Evolutionary conservation across 257 asterid genomes (phyloP), one percentile per base, ranked within the genome.

Genomic region (Ligustrum vulgare): DNA sequence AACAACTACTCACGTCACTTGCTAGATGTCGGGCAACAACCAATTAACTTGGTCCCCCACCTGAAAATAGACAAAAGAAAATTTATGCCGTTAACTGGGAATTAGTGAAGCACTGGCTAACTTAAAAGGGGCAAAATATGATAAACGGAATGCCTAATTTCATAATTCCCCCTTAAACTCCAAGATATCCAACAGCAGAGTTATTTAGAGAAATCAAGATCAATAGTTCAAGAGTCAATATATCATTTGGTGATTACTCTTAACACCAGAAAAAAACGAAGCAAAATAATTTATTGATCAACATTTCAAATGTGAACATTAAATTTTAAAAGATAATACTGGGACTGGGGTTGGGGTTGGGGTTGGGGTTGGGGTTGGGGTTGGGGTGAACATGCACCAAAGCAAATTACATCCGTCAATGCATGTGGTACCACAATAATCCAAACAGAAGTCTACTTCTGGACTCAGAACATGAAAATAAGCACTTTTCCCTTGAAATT

Each of bases 21-120:
- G 39, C 15, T 6, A 58, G 66, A 18, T n/a, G 65, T 16, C 3
- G 54, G 25, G 12, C 37, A 67, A 70, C 18, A 71, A 15, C 23
- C 74, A 70, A 69, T 65, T 41, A 31, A 64, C 36, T 70, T 4
- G 2, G 43, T 9, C 73, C 76, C 76, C 77, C 75, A 69, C 72
- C 72, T 80, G 73, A 45, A 43, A 47, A 72, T 64, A n/a, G 10
- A 33, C 47, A 51, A 49, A 12, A 45, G 39, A 37, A 20, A 70
- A 37, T 54, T 22, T 7, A 58, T 20, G n/a, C 77, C 16, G 8
- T 47, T 47, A 16, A 47, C 20, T 1, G 20, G n/a, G 58, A 47
- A 47, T 47, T 13, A 72, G 64, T 75, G 70, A 20, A 51, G 45
- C 32, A 58, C 4, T 12, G 5, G 49, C 11, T 12, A 12, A 43